phyloP scores from a whole-genome alignment of 257 asterid species.

The Gynochthodes officinalis region DNA sequence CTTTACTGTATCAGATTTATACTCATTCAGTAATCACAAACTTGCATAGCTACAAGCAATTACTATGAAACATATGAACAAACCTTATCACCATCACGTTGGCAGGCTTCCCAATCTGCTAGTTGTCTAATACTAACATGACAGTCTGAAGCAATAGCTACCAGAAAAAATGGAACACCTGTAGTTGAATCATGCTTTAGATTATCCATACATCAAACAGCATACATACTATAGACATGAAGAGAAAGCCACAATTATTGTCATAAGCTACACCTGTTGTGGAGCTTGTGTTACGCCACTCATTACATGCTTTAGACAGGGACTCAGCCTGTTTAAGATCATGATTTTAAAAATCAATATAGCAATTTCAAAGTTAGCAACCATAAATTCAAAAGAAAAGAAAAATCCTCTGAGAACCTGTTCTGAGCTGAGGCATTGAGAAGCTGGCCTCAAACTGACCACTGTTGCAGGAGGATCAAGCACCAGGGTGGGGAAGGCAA shows the following conservation, averaged over 20 bases:
- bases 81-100: conserved; percentile 62
- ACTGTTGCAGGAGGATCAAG: conserved; percentile 86
- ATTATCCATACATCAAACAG: conserved; percentile 8
- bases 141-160: conserved; percentile 59
- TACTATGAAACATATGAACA: conserved; percentile 14
- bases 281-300: conserved; percentile 71
- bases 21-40: not conserved
- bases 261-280: conserved; percentile 58
- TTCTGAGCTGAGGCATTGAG: conserved; percentile 59
- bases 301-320: conserved; percentile 60
- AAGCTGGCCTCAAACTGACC: conserved; percentile 65
- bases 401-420: conserved; percentile 49
- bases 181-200: conserved; percentile 29
- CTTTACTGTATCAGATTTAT: not conserved
- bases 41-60: not conserved
- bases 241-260: conserved; percentile 17
- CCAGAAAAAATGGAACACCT: conserved; percentile 86
- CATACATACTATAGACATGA: conserved; percentile 2
- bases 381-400: conserved; percentile 8
- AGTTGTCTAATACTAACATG: conserved; percentile 52
- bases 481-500: conserved; percentile 88
- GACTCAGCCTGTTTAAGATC: conserved; percentile 52
- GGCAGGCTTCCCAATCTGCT: conserved; percentile 66
- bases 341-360: conserved; percentile 13
- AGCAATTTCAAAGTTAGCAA: conserved; percentile 11